Evolutionary conservation across 2,329 filamentous ascomycete species (phyloP), one percentile per base, ranked within the genome.

Genomic region (Tolypocladium sp.): DNA sequence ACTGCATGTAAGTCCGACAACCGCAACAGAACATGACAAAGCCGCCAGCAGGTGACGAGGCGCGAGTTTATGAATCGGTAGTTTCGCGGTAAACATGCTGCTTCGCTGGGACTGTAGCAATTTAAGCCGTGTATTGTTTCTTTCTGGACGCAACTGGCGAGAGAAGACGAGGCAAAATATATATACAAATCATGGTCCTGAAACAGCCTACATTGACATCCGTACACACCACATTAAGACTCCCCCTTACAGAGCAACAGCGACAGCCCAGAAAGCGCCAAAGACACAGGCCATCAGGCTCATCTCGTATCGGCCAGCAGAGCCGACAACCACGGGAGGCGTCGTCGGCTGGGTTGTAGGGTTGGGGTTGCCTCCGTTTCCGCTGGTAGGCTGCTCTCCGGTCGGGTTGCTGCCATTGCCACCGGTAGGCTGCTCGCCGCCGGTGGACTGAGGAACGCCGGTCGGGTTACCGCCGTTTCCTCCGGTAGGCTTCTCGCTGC

Each of bases 271-370:
- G 58, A 63, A 60, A 20, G 56, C 59, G 3, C 62, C 65, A 41
- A 69, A 66, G 55, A 69, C 44, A 35, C 63, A 64, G 46, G 64
- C 64, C 10, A 68, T 59, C n/a, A 66, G 3, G 54, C 67, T 64
- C 27, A 68, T 62, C 58, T 69, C 66, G 22, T 60, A 56, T 17
- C 63, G 63, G 30, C 65, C 58, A 41, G 59, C 60, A 30, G 60
- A 63, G 42, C 57, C 49, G 10, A 62, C 60, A 1, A 63, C 58
- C 13, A 57, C 57, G 1, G 62, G 61, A 12, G 59, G 61, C 15
- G 49, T 61, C 57, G 60, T 54, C 15, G 54, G 42, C 25, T 40
- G 30, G n/a, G 38, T 33, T 1, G 37, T 37, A 10, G 55, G 54
- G 30, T 57, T 52, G 38, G 44, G 30, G 10, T 54, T 37, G 37